Conservation (phyloP, 371 early-diverging fungal species). For the Apophysomyces sp. region DNA sequence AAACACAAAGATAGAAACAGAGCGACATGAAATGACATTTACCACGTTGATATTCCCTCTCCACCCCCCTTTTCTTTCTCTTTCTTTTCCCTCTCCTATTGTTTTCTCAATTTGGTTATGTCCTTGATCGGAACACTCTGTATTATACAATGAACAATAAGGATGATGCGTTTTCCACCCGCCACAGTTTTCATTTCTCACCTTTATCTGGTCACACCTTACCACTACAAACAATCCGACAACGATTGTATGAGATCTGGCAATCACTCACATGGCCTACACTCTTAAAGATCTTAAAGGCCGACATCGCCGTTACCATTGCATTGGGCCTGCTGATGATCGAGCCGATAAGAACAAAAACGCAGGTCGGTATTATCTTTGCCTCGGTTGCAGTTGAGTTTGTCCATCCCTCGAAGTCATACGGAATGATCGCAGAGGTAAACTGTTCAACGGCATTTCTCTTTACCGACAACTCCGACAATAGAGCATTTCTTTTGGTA, state of each 20-base stretch:
- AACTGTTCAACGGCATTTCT: neutral
- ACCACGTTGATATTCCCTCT: neutral
- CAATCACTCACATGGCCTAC: slow-evolving; percentile 40
- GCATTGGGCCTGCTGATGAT: slow-evolving; percentile 30
- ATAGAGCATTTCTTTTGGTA: slow-evolving; percentile 33
- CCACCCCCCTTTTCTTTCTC: neutral
- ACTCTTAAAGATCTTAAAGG: slow-evolving; percentile 39
- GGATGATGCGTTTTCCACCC: slow-evolving; percentile 13
- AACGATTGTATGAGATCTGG: slow-evolving; percentile 35
- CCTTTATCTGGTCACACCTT: slow-evolving; percentile 27
- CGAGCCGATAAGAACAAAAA: slow-evolving; percentile 22
- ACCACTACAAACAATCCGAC: slow-evolving; percentile 32
- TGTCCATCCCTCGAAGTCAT: slow-evolving; percentile 44
- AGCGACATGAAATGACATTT: neutral
- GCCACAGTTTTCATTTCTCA: slow-evolving; percentile 31
- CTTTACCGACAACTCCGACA: neutral
- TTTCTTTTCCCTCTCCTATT: neutral
- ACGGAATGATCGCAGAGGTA: slow-evolving; percentile 42
- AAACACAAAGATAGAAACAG: neutral
- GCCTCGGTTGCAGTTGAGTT: slow-evolving; percentile 46
- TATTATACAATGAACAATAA: slow-evolving; percentile 12
- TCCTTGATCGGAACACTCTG: neutral
- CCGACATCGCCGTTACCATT: slow-evolving; percentile 41
- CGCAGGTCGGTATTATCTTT: slow-evolving; percentile 25
- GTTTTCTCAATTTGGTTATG: slow-evolving; percentile 1